Conservation (phyloP, 129 eudicot genomes). For the Sambucus nigra region DNA sequence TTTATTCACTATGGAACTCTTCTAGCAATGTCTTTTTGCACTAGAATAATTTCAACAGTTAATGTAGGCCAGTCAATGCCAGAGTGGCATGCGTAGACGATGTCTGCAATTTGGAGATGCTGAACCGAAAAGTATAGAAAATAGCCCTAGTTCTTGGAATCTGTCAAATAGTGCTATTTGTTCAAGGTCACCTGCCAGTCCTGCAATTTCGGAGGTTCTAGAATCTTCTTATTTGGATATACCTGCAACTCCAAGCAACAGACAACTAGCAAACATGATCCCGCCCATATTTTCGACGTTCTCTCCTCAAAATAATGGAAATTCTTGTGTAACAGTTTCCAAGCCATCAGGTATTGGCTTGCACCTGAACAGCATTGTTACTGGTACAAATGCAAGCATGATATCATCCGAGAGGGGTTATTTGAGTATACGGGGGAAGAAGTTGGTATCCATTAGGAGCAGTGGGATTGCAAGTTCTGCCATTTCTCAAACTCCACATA, state of each 20-base stretch:
- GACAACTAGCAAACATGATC: constrained; percentile 6
- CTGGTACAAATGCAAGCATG: constrained; percentile 17
- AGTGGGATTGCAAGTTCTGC: constrained; percentile 16
- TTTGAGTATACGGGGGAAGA: constrained; percentile 21
- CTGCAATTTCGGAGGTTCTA: constrained; percentile 16
- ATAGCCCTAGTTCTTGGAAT: constrained; percentile 12
- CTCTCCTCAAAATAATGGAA: constrained; percentile 20
- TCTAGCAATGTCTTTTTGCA: not conserved
- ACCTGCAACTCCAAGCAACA: constrained; percentile 9
- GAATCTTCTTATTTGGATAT: constrained; percentile 19
- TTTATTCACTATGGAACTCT: no score
- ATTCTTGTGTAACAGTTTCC: constrained; percentile 21
- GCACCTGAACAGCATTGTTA: constrained; percentile 64
- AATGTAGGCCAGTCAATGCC: constrained; percentile 37
- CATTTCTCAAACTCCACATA: constrained; percentile 10
- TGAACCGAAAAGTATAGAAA: constrained; percentile 13
- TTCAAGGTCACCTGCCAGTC: constrained; percentile 3
- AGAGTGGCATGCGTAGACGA: constrained; percentile 34
- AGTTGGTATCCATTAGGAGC: constrained; percentile 20
- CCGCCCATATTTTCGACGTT: constrained; percentile 1
- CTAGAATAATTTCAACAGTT: constrained; percentile 11
- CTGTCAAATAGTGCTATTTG: constrained; percentile 8
- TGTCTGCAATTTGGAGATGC: constrained; percentile 45
- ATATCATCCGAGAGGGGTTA: constrained; percentile 22
- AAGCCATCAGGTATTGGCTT: constrained; percentile 82